A percentile compares a stretch with the other conserved stretches of the same genome.
phyloP scores from a whole-genome alignment of 805 yeast species.

The Schwanniomyces sp. region DNA sequence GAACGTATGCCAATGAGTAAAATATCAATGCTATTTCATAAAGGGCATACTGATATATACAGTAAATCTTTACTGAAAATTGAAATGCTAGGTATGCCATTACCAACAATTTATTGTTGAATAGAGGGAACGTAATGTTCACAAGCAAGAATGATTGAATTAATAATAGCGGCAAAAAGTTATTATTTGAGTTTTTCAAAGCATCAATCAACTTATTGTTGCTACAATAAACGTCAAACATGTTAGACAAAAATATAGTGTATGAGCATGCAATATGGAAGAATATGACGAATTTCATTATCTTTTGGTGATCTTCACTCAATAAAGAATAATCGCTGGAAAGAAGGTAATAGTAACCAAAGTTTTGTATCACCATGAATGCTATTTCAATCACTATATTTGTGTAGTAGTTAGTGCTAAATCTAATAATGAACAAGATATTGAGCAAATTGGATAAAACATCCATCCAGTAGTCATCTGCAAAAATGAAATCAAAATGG shows the following conservation, averaged over 20 bases:
- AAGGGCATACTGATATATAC: conserved; percentile 31
- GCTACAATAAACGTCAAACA: not conserved
- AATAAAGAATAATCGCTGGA: conserved; percentile 2
- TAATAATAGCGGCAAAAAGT: conserved; percentile 33
- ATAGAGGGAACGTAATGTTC: conserved; percentile 18
- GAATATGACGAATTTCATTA: not conserved
- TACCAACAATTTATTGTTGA: conserved; percentile 5
- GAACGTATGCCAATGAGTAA: conserved; percentile 6
- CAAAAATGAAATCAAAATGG: conserved; percentile 7
- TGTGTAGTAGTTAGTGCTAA: conserved; percentile 11
- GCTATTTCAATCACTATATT: conserved; percentile 16
- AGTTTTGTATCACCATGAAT: conserved; percentile 20
- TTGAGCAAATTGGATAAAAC: conserved; percentile 25
- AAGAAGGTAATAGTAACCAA: conserved; percentile 13
- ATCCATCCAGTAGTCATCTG: conserved; percentile 15
- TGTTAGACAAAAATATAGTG: conserved; percentile 1
- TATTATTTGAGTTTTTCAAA: conserved; percentile 29
- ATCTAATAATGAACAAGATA: conserved; percentile 27
- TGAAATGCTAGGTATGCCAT: conserved; percentile 18
- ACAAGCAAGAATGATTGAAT: conserved; percentile 33
- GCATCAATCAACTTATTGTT: not conserved
- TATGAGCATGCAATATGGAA: not conserved
- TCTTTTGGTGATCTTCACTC: not conserved
- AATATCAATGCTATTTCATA: conserved; percentile 23
- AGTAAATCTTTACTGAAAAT: conserved; percentile 30